Evolutionary conservation across 331 rosid genomes (phyloP), one percentile per base, ranked within the genome.

Genomic region (Quercus phellos): DNA sequence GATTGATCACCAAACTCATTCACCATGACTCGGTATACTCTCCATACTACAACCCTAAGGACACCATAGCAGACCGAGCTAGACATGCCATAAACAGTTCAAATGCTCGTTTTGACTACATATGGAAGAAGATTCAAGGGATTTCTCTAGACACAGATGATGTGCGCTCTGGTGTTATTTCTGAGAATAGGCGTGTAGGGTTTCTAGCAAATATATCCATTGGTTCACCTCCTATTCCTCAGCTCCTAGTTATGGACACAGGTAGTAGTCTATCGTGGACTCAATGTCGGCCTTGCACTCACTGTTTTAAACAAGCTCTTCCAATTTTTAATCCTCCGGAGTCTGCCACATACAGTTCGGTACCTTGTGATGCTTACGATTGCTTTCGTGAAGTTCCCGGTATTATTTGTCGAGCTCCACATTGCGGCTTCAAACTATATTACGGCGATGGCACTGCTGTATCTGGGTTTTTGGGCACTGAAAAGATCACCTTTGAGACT

Each of bases 251-350:
- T 1, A 38, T 77, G 14, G 79, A 38, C 43, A 75, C 79, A 7
- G 80, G 72, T 9, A 80, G 84, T 71, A 30, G 34, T 32, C 24
- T 81, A 0, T 16, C 64, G 14, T 77, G 85, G 85, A 6, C 73
- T 42, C 81, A 81, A 2, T 81, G 85, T 64, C 71, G 55, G 7
- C 78, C 85, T 54, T 81, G 85, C 64, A 46, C 14, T n/a, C 42
- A 64, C 1, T 72, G 85, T 27, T 77, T 81, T 17, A 2, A 19
- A 5, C 79, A 75, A 75, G 3, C 5, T 38, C 6, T 16, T 56
- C 72, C 72, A 24, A 1, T 46, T 1, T 75, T 60, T 27, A 50
- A 75, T 56, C 79, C 79, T 26, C 29, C 78, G 9, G 72, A 77
- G 63, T 81, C 81, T 27, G 77, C 78, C 38, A 71, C 81, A 27